These are phyloP conservation scores for Aspergillus arachidicola DNA, from an alignment of 2,329 filamentous ascomycete genomes.

Conservation along the genomic window DNA sequence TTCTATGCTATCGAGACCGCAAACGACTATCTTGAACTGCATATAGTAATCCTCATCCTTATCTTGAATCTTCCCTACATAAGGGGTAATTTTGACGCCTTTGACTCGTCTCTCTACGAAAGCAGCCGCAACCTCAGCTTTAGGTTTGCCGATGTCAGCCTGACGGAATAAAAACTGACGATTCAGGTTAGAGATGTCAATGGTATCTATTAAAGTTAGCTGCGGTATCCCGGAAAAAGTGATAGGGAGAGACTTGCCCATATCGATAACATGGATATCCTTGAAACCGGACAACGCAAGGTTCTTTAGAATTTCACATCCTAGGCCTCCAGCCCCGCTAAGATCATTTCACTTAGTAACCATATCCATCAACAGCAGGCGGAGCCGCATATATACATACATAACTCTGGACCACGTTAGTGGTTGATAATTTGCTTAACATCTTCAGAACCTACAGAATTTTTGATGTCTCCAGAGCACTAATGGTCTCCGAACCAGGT, in stretches of 20 bases:
- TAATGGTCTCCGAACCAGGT: constrained; percentile 54
- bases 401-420: constrained; percentile 52
- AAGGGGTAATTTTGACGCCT: constrained; percentile 88
- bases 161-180: constrained; percentile 95
- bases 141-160: constrained; percentile 86
- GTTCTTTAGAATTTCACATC: constrained; percentile 96
- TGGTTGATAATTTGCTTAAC: constrained; percentile 4
- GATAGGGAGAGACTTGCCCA: constrained; percentile 63
- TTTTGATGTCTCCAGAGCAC: constrained; percentile 69
- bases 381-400: constrained; percentile 38
- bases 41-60: constrained; percentile 96
- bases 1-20: constrained; percentile 94
- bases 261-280: constrained; percentile 98
- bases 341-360: constrained; percentile 30
- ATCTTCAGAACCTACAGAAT: constrained; percentile 62
- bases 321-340: constrained; percentile 89
- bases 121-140: constrained; percentile 87
- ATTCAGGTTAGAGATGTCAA: constrained; percentile 97
- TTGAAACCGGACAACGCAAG: constrained; percentile 93
- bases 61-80: constrained; percentile 94
- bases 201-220: constrained; percentile 70
- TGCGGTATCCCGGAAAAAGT: background rate
- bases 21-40: constrained; percentile 92
- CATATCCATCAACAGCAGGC: constrained; percentile 15
- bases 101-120: constrained; percentile 90